These are phyloP conservation scores for Mrakia blollopis DNA, from an alignment of 768 basidiomycete species.

Conservation along the genomic window DNA sequence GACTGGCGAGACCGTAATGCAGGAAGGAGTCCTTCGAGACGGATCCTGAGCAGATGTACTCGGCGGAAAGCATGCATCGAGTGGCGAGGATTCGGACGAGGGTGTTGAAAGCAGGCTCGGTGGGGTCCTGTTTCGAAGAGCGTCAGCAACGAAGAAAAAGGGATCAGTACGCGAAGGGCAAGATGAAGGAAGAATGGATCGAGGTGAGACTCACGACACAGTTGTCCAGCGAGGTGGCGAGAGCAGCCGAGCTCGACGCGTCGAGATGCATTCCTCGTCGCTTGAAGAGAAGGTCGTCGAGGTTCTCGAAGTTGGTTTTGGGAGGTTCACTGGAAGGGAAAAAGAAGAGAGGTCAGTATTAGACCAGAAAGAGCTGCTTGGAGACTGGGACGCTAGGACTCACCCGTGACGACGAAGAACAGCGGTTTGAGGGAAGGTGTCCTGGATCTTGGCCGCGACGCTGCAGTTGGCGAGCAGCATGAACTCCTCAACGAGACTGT, in stretches of 20 bases:
- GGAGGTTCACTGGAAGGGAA: conserved; percentile 55
- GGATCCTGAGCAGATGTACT: conserved; percentile 95
- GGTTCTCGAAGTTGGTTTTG: conserved; percentile 84
- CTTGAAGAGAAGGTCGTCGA: conserved; percentile 86
- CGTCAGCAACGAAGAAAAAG: background rate
- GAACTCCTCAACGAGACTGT: conserved; percentile 95
- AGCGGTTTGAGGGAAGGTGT: conserved; percentile 91
- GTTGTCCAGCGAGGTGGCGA: conserved; percentile 79
- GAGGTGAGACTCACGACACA: conserved; percentile 61
- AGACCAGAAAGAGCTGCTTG: too few relatives aligned
- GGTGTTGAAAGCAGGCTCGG: conserved; percentile 88
- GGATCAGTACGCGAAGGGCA: background rate
- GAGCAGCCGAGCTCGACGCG: conserved; percentile 81
- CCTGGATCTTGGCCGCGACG: conserved; percentile 85
- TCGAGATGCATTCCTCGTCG: conserved; percentile 76
- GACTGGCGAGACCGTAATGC: conserved; percentile 94
- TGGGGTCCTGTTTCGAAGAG: conserved; percentile 57
- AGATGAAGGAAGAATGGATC: conserved; percentile 23
- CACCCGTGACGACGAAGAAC: conserved; percentile 62
- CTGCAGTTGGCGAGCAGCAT: conserved; percentile 97
- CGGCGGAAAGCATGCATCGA: conserved; percentile 94
- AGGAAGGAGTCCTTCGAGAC: conserved; percentile 87
- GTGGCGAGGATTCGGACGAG: conserved; percentile 99
- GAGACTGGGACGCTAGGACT: too few relatives aligned
- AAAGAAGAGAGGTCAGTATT: background rate